phyloP scores from a whole-genome alignment of 768 basidiomycete species.

The Phylloporus sp. region DNA sequence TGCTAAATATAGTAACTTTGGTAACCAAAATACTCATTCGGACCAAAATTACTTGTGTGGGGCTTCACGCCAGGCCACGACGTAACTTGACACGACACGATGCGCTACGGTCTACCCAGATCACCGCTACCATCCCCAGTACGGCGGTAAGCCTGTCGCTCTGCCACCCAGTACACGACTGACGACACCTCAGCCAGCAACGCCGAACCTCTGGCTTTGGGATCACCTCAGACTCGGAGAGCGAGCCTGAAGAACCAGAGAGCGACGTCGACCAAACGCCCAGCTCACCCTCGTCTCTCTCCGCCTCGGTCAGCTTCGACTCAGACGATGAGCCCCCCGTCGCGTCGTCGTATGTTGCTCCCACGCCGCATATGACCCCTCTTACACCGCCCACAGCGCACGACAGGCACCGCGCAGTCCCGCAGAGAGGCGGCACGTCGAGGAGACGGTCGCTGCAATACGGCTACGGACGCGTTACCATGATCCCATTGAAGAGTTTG shows the following conservation, averaged over 20 bases:
- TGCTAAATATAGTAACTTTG: neutral
- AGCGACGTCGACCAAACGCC: slow-evolving; percentile 37
- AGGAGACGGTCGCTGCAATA: slow-evolving; percentile 46
- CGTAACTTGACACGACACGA: slow-evolving; percentile 17
- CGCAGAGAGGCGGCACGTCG: slow-evolving; percentile 34
- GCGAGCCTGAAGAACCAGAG: slow-evolving; percentile 27
- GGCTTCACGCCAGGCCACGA: slow-evolving; percentile 2
- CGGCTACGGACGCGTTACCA: slow-evolving; percentile 40
- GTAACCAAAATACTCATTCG: neutral
- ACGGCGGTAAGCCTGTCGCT: slow-evolving; percentile 31
- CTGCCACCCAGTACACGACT: neutral
- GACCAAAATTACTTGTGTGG: neutral
- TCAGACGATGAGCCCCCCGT: slow-evolving; percentile 41
- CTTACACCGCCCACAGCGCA: slow-evolving; percentile 10
- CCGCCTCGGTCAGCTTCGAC: slow-evolving; percentile 39
- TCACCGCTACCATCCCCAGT: slow-evolving; percentile 49
- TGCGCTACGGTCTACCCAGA: slow-evolving; percentile 55
- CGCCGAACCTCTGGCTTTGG: slow-evolving; percentile 53
- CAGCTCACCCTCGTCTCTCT: slow-evolving; percentile 33
- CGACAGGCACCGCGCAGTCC: slow-evolving; percentile 21
- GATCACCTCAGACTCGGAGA: slow-evolving; percentile 47
- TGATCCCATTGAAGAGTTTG: slow-evolving; percentile 51
- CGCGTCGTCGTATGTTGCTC: slow-evolving; percentile 32
- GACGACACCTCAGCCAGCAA: slow-evolving; percentile 3
- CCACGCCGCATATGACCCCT: neutral